Conservation (phyloP, 148 eudicot genomes). For the Camellia lanceoleosa region DNA sequence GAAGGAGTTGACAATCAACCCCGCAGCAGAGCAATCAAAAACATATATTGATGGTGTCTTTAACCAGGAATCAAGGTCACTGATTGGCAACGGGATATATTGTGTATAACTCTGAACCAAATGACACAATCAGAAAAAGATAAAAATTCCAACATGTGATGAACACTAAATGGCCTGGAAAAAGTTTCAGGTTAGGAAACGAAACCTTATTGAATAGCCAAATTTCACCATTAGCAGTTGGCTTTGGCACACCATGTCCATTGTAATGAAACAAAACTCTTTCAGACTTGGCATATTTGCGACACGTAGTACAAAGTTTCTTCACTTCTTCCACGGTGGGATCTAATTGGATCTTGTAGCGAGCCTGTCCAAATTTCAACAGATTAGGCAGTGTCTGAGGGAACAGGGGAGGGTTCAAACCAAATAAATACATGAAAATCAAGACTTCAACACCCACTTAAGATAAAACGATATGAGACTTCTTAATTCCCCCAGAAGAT, state of each 20-base stretch:
- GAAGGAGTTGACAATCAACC: constrained; percentile 83
- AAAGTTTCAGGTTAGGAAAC: constrained; percentile 4
- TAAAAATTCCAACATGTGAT: constrained; percentile 1
- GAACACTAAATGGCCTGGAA: constrained; percentile 10
- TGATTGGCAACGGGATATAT: constrained; percentile 81
- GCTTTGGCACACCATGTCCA: constrained; percentile 99
- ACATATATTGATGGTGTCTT: constrained; percentile 95
- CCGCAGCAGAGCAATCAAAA: constrained; percentile 99
- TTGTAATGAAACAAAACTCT: constrained; percentile 96
- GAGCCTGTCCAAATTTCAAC: constrained; percentile 52
- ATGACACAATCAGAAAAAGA: constrained; percentile 3
- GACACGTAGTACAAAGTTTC: constrained; percentile 85
- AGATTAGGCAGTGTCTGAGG: background rate
- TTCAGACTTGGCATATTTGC: constrained; percentile 83
- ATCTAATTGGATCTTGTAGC: constrained; percentile 75
- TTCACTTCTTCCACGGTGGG: constrained; percentile 93
- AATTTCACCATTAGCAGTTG: constrained; percentile 89
- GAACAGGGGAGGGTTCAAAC: background rate
- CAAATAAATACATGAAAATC: background rate
- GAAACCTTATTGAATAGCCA: constrained; percentile 95
- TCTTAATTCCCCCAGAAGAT: background rate
- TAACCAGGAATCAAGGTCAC: constrained; percentile 93
- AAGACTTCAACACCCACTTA: background rate
- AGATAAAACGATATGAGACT: background rate
- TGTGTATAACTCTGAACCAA: constrained; percentile 81